Evolutionary conservation across 805 yeast genomes (phyloP), one percentile per base, ranked within the genome.

Genomic region (Komagataella phaffii): DNA sequence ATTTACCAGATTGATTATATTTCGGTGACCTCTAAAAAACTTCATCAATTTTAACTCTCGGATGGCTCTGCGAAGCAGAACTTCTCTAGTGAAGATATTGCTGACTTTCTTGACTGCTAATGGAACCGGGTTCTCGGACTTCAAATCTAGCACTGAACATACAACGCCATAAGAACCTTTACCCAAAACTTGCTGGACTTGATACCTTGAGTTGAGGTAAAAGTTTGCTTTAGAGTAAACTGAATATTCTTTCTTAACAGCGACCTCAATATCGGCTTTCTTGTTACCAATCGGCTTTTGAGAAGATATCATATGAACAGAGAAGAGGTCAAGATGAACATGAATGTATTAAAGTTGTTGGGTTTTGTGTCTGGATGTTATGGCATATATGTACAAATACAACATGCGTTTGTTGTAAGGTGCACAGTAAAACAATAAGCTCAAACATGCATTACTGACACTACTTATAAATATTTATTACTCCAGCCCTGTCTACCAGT

Each of bases 111-210:
- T 90, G 51, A 90, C 82, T 7, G 96, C 97, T 14, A 89, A 64
- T 0, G 68, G 64, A 1, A 60, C 60, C 8, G 65, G 62, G 14
- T 61, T 66, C 45, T 65, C 68, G 12, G 72, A 57, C 45, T 68
- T 64, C n/a, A 68, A 57, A 59, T 82, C 88, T 6, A 74, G 55
- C 0, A 91, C 95, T 3, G 87, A 79, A 56, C 93, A 86, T 3
- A 88, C 96, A 0, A 82, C 78, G 1, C 96, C 96, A 62, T 88
- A 88, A 0, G 95, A 83, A 0, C 96, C 96, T 60, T 82, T 82
- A 0, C 96, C 96, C 51, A 88, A 70, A 2, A 82, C 70, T 44
- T 72, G 70, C 23, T 73, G 64, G 14, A 86, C 69, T 50, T 74
- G 70, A 64, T 86, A 88, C 44, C 86, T 67, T 1, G 73, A 63